Percentiles rank a stretch among this genome's conserved stretches.
Conservation (phyloP, 345 rosid genomes). For the Dovyalis caffra region DNA sequence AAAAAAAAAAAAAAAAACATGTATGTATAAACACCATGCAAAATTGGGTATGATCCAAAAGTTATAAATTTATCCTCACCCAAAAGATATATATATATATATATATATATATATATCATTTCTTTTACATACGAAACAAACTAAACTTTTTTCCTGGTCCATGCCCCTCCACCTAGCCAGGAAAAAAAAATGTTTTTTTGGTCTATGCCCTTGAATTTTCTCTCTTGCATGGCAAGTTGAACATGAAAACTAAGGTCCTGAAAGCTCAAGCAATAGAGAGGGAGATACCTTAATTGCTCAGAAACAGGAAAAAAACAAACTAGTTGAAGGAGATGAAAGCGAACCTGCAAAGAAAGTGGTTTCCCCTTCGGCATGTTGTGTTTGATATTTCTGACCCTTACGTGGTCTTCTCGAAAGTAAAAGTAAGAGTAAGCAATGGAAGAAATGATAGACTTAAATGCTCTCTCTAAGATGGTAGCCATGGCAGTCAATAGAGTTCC, state of each 20-base stretch:
- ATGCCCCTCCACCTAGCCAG: background rate
- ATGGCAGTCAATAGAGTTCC: constrained; percentile 22
- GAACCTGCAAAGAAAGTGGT: constrained; percentile 91
- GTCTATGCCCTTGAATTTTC: background rate
- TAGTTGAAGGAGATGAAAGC: constrained; percentile 5
- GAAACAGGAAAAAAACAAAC: background rate
- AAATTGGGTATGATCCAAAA: too few species aligned
- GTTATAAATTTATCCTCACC: too few species aligned
- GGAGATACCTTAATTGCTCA: background rate
- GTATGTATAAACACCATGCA: too few species aligned
- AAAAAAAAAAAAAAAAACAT: too few species aligned
- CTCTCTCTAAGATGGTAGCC: constrained; percentile 44
- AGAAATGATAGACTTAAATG: constrained; percentile 52
- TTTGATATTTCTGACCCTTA: constrained; percentile 19
- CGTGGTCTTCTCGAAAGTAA: constrained; percentile 39
- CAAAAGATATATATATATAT: too few species aligned
- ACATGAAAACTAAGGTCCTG: background rate
- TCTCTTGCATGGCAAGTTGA: background rate
- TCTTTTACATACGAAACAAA: too few species aligned
- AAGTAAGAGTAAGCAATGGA: constrained; percentile 57
- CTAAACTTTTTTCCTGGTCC: background rate
- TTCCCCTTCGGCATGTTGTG: constrained; percentile 65
- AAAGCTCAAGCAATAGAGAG: background rate
- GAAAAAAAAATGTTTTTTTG: too few species aligned
- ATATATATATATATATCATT: too few species aligned